These are phyloP conservation scores for Cryptosporidium sp. DNA, from an alignment of 169 alveolate species.

Conservation along the genomic window DNA sequence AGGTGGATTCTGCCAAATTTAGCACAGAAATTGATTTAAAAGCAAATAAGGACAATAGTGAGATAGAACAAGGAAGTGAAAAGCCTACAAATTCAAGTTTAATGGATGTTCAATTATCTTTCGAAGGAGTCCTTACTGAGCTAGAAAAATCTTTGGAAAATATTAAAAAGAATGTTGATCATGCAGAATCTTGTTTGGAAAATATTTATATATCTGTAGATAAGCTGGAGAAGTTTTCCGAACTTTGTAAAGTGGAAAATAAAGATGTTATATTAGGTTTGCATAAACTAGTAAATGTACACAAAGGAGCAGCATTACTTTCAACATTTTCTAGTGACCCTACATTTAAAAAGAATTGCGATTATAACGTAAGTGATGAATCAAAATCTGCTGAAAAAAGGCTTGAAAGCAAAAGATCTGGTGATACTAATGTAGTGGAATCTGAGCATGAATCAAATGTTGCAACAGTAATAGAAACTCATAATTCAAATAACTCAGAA, in stretches of 20 bases:
- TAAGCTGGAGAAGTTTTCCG: conserved; percentile 51
- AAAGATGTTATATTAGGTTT: conserved; percentile 46
- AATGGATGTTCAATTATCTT: conserved; percentile 33
- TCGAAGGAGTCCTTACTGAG: conserved; percentile 19
- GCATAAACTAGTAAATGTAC: conserved; percentile 53
- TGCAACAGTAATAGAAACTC: neutral
- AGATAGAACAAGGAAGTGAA: conserved; percentile 35
- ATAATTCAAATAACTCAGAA: neutral
- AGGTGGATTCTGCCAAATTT: neutral
- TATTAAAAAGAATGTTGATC: conserved; percentile 23
- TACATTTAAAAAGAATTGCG: conserved; percentile 32
- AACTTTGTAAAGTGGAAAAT: conserved; percentile 56
- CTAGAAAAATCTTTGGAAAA: neutral
- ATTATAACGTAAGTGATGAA: neutral
- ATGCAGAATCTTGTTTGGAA: conserved; percentile 37
- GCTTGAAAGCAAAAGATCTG: neutral
- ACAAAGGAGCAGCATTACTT: conserved; percentile 57
- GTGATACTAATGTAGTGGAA: neutral
- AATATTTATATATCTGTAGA: conserved; percentile 26
- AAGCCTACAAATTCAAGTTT: conserved; percentile 7
- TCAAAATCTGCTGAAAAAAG: neutral
- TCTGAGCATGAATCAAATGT: neutral
- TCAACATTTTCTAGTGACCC: conserved; percentile 50
- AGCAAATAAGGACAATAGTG: neutral
- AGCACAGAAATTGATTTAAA: conserved; percentile 38